Evolutionary conservation across 2,329 filamentous ascomycete genomes (phyloP), one percentile per base, ranked within the genome.

Genomic region (Fusarium nelsonii): DNA sequence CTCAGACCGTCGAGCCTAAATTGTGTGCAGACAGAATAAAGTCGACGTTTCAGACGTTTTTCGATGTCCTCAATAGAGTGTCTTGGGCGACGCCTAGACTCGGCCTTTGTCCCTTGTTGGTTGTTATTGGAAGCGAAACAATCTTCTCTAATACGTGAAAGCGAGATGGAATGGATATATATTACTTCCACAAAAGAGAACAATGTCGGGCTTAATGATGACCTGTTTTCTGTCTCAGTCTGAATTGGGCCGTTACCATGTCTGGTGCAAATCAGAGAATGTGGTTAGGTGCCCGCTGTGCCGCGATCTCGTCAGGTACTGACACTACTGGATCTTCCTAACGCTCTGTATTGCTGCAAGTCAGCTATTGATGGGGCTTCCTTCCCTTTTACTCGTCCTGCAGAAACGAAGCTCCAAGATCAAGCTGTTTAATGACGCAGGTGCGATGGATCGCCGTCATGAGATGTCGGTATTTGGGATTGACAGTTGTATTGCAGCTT

Each of bases 241-340:
- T 18, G 53, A 30, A 33, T 65, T 64, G 45, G 53, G 60, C 40
- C 46, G 55, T 59, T 58, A 37, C 36, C 46, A 41, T 37, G 39
- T 52, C 59, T 37, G 45, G 44, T 52, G 33, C 40, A 51, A 41
- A 52, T 34, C 43, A 30, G 39, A 33, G n/a, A 62, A 46, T 40
- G 49, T 48, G 59, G 34, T 62, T 49, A 34, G 46, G 48, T 50
- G 48, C 39, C 39, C 39, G 45, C 61, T 65, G 62, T 45, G 60
- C 62, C 62, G 53, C 62, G 52, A 45, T 32, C 62, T 48, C 44
- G 51, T 64, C 20, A 63, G 58, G 60, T 64, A 64, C 39, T 56
- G 57, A 62, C 43, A 55, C 58, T 18, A n/a, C 48, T 28, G n/a
- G 26, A 51, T 30, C 52, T 37, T 32, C 52, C 32, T 46, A 45